These are phyloP conservation scores for Colletotrichum sp. DNA, from an alignment of 2,329 filamentous ascomycete genomes.

Conservation along the genomic window DNA sequence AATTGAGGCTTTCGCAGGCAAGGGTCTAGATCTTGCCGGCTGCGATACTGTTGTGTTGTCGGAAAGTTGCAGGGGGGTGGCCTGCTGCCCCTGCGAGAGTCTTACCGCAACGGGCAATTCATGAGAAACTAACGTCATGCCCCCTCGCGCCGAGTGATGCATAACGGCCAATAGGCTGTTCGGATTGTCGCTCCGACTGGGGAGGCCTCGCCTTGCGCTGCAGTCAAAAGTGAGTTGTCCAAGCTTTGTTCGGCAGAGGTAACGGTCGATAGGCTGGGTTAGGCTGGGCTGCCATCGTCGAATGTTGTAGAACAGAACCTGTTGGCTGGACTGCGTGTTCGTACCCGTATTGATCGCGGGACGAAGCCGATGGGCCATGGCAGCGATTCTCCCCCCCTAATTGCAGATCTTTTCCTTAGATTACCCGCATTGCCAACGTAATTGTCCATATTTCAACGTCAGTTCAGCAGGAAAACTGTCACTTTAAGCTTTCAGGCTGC, in stretches of 20 bases:
- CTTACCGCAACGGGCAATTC: constrained; percentile 18
- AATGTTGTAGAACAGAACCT: background rate
- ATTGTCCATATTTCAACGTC: constrained; percentile 2
- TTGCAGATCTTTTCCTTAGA: background rate
- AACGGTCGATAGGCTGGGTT: background rate
- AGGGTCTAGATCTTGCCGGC: background rate
- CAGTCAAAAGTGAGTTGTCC: background rate
- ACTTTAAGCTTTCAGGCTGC: background rate
- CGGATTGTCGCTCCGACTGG: background rate
- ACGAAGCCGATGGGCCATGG: background rate
- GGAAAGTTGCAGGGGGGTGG: constrained; percentile 1
- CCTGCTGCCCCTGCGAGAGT: background rate
- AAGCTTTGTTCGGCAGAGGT: background rate
- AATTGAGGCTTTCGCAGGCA: background rate
- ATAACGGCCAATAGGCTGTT: background rate
- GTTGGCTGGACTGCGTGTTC: background rate
- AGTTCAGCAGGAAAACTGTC: background rate
- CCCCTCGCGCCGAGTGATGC: background rate
- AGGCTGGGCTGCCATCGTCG: background rate
- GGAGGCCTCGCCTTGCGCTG: background rate
- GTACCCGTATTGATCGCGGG: constrained; percentile 9
- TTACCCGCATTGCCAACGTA: constrained; percentile 1
- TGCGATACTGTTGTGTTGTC: background rate
- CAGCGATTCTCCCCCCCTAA: background rate
- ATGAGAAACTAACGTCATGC: constrained; percentile 21